These are phyloP conservation scores for Fusarium foetens DNA, from an alignment of 2,329 filamentous ascomycete genomes.

Conservation along the genomic window DNA sequence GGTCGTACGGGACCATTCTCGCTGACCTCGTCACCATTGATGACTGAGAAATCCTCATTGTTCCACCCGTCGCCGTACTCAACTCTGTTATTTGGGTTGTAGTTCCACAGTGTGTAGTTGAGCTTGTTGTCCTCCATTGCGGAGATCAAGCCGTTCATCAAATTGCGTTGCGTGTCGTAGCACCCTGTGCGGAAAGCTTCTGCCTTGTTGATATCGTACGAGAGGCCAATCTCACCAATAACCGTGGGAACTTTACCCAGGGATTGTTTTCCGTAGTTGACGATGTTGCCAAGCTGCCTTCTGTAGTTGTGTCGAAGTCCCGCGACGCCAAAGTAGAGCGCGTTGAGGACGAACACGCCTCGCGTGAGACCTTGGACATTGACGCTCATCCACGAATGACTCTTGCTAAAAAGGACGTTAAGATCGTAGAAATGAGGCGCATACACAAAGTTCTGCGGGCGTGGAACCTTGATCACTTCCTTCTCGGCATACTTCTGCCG, in stretches of 20 bases:
- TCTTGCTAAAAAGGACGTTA: slow-evolving; percentile 53
- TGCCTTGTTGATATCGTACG: slow-evolving; percentile 53
- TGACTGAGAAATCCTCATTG: slow-evolving; percentile 55
- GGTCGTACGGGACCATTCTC: slow-evolving; percentile 41
- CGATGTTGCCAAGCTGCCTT: slow-evolving; percentile 51
- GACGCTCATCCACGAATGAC: slow-evolving; percentile 51
- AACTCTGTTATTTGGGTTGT: slow-evolving; percentile 52
- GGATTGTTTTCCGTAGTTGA: slow-evolving; percentile 48
- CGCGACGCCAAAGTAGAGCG: slow-evolving; percentile 53
- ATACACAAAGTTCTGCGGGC: slow-evolving; percentile 51
- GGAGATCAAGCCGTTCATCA: slow-evolving; percentile 53
- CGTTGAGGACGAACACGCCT: slow-evolving; percentile 53
- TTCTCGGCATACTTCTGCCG: slow-evolving; percentile 43
- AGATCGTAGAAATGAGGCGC: slow-evolving; percentile 57
- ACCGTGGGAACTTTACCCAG: slow-evolving; percentile 50
- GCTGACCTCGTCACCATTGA: slow-evolving; percentile 49
- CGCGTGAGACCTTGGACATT: slow-evolving; percentile 55
- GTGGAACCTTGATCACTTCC: slow-evolving; percentile 42
- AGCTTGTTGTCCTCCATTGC: slow-evolving; percentile 54
- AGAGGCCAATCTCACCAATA: slow-evolving; percentile 55
- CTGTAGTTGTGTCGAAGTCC: slow-evolving; percentile 54
- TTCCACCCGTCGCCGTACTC: slow-evolving; percentile 57
- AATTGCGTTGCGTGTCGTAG: slow-evolving; percentile 52
- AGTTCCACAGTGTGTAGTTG: slow-evolving; percentile 55
- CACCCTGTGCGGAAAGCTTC: slow-evolving; percentile 51